Percentiles rank a stretch among this genome's conserved stretches.
Conservation (phyloP, 306 rosid genomes). For the Calophaca sinica region DNA sequence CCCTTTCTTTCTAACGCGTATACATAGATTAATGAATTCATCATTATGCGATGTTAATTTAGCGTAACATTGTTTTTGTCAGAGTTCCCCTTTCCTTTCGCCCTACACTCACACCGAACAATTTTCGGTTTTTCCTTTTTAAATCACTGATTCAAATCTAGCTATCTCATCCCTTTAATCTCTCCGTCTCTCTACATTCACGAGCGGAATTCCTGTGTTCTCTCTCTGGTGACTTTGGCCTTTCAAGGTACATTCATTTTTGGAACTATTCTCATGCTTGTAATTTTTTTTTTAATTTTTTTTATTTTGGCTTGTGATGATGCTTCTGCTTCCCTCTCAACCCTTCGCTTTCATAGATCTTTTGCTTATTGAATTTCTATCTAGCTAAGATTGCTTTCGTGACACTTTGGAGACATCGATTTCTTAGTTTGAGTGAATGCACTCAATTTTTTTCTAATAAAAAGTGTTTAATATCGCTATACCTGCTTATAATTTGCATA, state of each 20-base stretch:
- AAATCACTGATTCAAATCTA: background rate
- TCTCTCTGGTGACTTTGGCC: conserved; percentile 49
- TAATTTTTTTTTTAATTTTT: background rate
- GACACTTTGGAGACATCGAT: background rate
- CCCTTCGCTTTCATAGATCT: background rate
- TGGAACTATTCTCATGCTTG: conserved; percentile 31
- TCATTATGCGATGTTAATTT: background rate
- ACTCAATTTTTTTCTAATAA: background rate
- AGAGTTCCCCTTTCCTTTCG: background rate
- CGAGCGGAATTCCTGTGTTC: conserved; percentile 51
- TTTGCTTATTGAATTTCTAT: background rate
- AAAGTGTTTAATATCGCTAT: background rate
- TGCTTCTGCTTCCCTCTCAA: too few species aligned
- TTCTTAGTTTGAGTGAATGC: background rate
- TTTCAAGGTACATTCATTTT: conserved; percentile 54
- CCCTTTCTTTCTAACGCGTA: background rate
- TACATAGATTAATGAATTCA: background rate
- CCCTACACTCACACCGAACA: background rate
- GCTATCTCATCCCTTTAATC: background rate
- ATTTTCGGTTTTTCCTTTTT: background rate
- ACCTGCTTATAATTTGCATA: background rate
- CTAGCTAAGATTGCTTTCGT: background rate
- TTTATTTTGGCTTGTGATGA: too few species aligned
- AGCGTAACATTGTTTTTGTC: background rate
- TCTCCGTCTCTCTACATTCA: conserved; percentile 31